Evolutionary conservation across 768 basidiomycete species (phyloP).

Genomic region (Podaxis sp.): DNA sequence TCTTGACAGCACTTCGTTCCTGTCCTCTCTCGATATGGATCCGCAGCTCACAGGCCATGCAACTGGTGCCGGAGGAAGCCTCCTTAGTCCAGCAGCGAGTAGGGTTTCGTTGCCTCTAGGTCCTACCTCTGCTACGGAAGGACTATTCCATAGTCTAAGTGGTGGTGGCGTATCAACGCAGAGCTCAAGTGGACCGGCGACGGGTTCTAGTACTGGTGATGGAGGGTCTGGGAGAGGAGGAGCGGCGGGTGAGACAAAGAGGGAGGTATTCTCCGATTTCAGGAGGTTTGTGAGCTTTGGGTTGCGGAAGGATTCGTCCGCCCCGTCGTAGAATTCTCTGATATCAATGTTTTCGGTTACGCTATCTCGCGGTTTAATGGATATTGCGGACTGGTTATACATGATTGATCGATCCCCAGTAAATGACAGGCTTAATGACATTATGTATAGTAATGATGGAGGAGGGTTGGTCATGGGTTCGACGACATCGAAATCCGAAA

Average conservation of each 20-base stretch:
- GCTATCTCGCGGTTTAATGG: background rate
- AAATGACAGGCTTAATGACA: background rate
- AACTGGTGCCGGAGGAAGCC: conserved; percentile 33
- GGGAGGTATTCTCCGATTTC: conserved; percentile 88
- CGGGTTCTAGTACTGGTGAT: conserved; percentile 51
- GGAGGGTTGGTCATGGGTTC: background rate
- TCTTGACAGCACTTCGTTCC: conserved; percentile 86
- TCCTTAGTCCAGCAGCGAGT: conserved; percentile 66
- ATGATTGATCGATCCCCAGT: background rate
- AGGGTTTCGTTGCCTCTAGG: conserved; percentile 53
- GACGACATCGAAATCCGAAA: too few relatives aligned
- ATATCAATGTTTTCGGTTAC: conserved; percentile 11
- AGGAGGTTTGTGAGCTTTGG: conserved; percentile 89
- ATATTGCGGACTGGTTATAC: background rate
- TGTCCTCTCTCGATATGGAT: conserved; percentile 95
- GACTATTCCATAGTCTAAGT: conserved; percentile 55
- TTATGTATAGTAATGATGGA: background rate
- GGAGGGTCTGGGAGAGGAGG: conserved; percentile 20
- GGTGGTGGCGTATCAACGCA: conserved; percentile 47
- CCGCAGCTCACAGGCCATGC: conserved; percentile 50
- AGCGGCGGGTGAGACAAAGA: conserved; percentile 47
- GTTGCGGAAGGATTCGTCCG: conserved; percentile 63
- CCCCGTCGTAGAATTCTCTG: conserved; percentile 11
- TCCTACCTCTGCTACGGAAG: conserved; percentile 38
- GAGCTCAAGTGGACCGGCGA: conserved; percentile 54